These are phyloP conservation scores for Cladophialophora exuberans DNA, from an alignment of 2,329 filamentous ascomycete species.

Conservation along the genomic window DNA sequence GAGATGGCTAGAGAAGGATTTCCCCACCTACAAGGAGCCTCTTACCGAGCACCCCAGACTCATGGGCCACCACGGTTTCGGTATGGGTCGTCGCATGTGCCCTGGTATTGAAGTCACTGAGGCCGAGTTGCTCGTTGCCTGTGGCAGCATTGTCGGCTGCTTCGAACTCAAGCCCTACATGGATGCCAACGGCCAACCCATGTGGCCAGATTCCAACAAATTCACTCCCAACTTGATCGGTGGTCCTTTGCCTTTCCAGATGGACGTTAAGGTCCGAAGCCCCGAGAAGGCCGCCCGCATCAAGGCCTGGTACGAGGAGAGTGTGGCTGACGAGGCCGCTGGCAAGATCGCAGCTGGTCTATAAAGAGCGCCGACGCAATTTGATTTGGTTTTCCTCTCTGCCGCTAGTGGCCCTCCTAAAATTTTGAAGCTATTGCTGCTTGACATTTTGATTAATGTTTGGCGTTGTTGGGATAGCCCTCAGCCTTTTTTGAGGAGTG, in stretches of 20 bases:
- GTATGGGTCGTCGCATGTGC: conserved; percentile 37
- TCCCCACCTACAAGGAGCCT: conserved; percentile 37
- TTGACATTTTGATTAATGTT: conserved; percentile 9
- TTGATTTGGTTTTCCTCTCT: neutral
- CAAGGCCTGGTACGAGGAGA: conserved; percentile 34
- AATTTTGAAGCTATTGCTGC: neutral
- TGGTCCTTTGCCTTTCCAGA: conserved; percentile 35
- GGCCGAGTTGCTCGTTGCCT: conserved; percentile 34
- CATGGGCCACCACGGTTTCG: conserved; percentile 35
- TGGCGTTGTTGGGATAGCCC: conserved; percentile 16
- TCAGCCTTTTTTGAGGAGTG: neutral
- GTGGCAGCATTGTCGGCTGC: conserved; percentile 34
- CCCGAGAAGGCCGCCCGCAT: conserved; percentile 33
- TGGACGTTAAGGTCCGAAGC: conserved; percentile 34
- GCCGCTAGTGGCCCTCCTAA: neutral
- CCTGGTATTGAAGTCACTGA: conserved; percentile 36
- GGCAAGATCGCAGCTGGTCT: conserved; percentile 29
- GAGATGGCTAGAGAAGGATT: conserved; percentile 37
- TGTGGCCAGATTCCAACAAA: conserved; percentile 29
- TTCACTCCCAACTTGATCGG: conserved; percentile 35
- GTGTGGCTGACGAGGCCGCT: conserved; percentile 30
- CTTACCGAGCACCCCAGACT: conserved; percentile 37
- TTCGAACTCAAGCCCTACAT: conserved; percentile 32
- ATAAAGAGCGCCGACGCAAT: too few species aligned
- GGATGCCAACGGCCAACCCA: conserved; percentile 33